Conservation (phyloP, 2,329 filamentous ascomycete species). For the Penicillium freii region DNA sequence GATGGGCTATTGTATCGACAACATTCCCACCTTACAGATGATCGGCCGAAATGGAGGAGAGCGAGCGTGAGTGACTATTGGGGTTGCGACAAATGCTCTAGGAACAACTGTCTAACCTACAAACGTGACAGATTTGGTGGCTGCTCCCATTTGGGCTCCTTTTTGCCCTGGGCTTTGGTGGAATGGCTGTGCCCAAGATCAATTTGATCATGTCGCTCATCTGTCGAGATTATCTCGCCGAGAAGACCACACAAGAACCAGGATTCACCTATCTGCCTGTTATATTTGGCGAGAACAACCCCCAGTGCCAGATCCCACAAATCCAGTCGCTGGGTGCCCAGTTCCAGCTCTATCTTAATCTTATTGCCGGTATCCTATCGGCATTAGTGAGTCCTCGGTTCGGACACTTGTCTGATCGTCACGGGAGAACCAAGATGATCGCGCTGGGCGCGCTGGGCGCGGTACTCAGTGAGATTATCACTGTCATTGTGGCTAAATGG, state of each 20-base stretch:
- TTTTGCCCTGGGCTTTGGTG: slow-evolving; percentile 83
- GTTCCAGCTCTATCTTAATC: slow-evolving; percentile 73
- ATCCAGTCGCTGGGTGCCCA: slow-evolving; percentile 74
- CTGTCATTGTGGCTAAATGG: slow-evolving; percentile 72
- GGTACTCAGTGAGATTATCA: slow-evolving; percentile 70
- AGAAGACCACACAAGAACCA: slow-evolving; percentile 60
- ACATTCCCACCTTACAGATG: background rate
- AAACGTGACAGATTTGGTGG: slow-evolving; percentile 67
- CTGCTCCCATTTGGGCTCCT: slow-evolving; percentile 75
- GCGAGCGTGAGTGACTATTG: slow-evolving; percentile 46
- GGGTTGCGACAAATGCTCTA: background rate
- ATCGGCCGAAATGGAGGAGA: slow-evolving; percentile 48
- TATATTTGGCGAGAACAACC: slow-evolving; percentile 66
- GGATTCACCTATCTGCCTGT: slow-evolving; percentile 62
- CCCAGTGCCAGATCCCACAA: slow-evolving; percentile 74
- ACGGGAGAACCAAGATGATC: slow-evolving; percentile 74
- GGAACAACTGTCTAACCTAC: slow-evolving; percentile 11
- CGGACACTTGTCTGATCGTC: slow-evolving; percentile 81
- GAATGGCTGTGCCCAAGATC: slow-evolving; percentile 78
- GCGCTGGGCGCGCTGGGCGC: slow-evolving; percentile 72
- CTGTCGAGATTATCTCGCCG: slow-evolving; percentile 77
- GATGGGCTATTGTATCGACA: background rate
- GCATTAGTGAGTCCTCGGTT: slow-evolving; percentile 79
- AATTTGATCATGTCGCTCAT: slow-evolving; percentile 83
- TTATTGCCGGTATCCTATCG: slow-evolving; percentile 73